Percentiles rank a stretch among this genome's conserved stretches.
Evolutionary conservation across 345 rosid species (phyloP).

Genomic region (Gossypium stocksii): DNA sequence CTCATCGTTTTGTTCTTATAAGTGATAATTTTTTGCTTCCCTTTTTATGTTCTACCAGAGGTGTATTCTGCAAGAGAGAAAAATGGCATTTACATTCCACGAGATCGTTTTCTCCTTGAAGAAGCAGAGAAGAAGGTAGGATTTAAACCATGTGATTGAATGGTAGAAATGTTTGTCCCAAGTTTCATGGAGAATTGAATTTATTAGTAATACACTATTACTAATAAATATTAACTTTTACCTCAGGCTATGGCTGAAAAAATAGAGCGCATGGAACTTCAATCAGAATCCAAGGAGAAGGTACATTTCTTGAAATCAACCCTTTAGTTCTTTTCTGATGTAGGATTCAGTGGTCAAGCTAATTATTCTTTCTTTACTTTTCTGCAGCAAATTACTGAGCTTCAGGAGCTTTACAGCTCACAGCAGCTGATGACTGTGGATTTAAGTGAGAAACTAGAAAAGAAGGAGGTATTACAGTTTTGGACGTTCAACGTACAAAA

Average conservation of each 20-base stretch:
- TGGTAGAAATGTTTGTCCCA: not conserved
- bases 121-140: constrained; percentile 95
- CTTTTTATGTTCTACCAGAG: constrained; percentile 42
- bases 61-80: constrained; percentile 97
- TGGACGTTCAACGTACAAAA: constrained; percentile 1
- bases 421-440: constrained; percentile 68
- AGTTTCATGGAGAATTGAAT: constrained; percentile 13
- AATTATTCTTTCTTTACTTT: constrained; percentile 23
- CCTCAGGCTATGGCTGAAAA: constrained; percentile 93
- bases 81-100: constrained; percentile 93
- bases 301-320: constrained; percentile 28
- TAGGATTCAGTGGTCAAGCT: constrained; percentile 1
- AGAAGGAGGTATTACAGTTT: constrained; percentile 60
- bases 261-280: constrained; percentile 87
- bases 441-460: constrained; percentile 73
- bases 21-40: constrained; percentile 1
- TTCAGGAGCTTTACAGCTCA: constrained; percentile 78
- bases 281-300: constrained; percentile 80
- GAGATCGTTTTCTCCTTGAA: constrained; percentile 86
- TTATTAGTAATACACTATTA: constrained; percentile 1
- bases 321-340: not conserved
- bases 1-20: constrained; percentile 4
- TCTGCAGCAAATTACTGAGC: constrained; percentile 74
- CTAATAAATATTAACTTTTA: constrained; percentile 20
- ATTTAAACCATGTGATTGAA: constrained; percentile 11